phyloP scores from a whole-genome alignment of 1,139 yeast genomes.

The Saccharomycopsis hybrid region DNA sequence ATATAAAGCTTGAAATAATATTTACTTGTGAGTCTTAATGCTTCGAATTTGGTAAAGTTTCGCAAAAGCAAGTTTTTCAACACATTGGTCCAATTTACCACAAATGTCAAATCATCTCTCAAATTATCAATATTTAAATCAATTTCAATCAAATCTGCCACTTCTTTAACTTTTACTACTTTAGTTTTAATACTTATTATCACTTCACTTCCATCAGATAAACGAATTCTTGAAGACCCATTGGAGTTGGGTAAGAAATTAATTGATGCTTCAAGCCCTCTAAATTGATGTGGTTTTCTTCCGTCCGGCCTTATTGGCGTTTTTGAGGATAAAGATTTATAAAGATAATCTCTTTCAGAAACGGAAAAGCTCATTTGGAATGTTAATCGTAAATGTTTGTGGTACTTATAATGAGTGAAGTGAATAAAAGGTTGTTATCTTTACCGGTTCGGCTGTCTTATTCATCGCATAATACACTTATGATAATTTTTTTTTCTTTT shows the following conservation, averaged over 20 bases:
- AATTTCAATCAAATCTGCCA: constrained; percentile 47
- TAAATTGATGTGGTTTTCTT: constrained; percentile 60
- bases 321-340: constrained; percentile 56
- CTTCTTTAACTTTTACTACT: constrained; percentile 52
- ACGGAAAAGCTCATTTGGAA: constrained; percentile 73
- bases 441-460: no score
- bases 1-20: constrained; percentile 71
- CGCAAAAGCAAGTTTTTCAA: constrained; percentile 35
- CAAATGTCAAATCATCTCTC: constrained; percentile 63
- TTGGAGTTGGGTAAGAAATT: constrained; percentile 80
- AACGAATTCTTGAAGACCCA: constrained; percentile 83
- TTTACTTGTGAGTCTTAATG: constrained; percentile 57
- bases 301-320: constrained; percentile 83
- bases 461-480: no score
- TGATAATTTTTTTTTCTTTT: no score
- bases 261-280: constrained; percentile 80
- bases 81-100: constrained; percentile 50
- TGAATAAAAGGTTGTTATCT: no score
- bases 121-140: constrained; percentile 72
- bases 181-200: constrained; percentile 83
- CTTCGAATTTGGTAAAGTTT: constrained; percentile 31
- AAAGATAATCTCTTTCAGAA: constrained; percentile 76
- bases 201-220: constrained; percentile 89
- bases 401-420: no score
- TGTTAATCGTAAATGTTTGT: no score